Evolutionary conservation across 2,329 filamentous ascomycete genomes (phyloP), one percentile per base, ranked within the genome.

Genomic region (Onygena corvina): DNA sequence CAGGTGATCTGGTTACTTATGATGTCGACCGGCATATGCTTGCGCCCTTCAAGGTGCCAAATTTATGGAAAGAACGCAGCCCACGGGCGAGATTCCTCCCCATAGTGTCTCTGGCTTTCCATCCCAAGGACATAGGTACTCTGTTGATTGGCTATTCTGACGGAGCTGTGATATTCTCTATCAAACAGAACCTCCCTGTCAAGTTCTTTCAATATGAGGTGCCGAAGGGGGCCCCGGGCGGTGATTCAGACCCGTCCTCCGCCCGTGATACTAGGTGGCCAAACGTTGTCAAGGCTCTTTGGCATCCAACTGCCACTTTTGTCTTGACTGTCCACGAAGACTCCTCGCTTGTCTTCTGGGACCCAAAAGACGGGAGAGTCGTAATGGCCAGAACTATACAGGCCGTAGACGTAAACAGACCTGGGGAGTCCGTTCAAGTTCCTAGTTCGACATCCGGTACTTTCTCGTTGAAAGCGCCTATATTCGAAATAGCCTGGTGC

Each of bases 231-330:
- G 89, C 90, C 3, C 84, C 86, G 0, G 90, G 90, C n/a, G 88
- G 68, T 52, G 79, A 81, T 61, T 71, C 75, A 8, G 84, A 87
- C 60, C 77, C 80, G 23, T 67, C 76, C 33, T 74, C 76, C 4
- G 67, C 79, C 30, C 78, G 81, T 50, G 75, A 75, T 11, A 63
- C 76, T 52, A 79, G 89, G 46, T 79, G 75, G 57, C 92, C 90
- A 11, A 78, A 76, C 51, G 67, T 96, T 53, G 86, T 82, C 1
- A 85, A 94, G 57, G 89, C 87, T 1, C 65, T 90, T 12, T 98
- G 90, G 89, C 92, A 98, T 68, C 92, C 92, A 0, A 94, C 86
- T 1, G 92, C 89, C 0, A 93, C 86, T 0, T 94, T 94, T 59
- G 70, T 95, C 31, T 63, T 92, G 56, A 94, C 87, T 0, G 85